A percentile compares a stretch with the other conserved stretches of the same genome.
These are phyloP conservation scores for Laetiporus sulphureus DNA, from an alignment of 1,284 basidiomycete species.

Conservation along the genomic window DNA sequence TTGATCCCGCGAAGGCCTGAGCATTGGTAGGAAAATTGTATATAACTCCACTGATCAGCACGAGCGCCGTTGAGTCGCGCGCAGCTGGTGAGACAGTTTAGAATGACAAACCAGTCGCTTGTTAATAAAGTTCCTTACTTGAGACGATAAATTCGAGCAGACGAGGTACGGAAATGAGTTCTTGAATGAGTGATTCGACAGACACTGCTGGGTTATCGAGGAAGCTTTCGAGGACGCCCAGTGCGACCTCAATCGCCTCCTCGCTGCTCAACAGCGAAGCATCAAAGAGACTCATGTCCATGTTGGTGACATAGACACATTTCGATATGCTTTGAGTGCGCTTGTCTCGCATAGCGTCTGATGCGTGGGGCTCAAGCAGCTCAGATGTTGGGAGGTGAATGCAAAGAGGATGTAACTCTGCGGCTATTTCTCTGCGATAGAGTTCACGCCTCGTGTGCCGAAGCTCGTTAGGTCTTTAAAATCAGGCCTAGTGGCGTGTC, in stretches of 20 bases:
- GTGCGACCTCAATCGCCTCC: neutral
- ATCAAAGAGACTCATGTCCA: neutral
- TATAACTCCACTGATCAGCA: neutral
- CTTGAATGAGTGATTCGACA: neutral
- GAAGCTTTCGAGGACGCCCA: neutral
- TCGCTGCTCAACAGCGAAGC: neutral
- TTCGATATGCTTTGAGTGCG: too few relatives aligned
- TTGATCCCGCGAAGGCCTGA: neutral
- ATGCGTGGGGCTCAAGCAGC: too few relatives aligned
- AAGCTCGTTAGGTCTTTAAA: too few relatives aligned
- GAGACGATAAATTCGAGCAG: neutral
- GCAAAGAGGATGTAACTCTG: too few relatives aligned
- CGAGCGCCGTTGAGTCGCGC: too few relatives aligned
- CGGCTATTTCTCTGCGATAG: too few relatives aligned
- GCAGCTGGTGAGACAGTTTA: neutral
- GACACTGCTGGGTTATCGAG: neutral
- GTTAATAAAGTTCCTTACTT: neutral
- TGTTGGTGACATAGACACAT: too few relatives aligned
- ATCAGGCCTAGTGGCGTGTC: too few relatives aligned
- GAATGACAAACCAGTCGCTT: neutral
- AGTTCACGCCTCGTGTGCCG: too few relatives aligned
- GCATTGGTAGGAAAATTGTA: neutral
- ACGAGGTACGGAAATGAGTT: neutral
- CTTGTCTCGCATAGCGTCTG: too few relatives aligned
- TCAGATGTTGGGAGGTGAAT: too few relatives aligned